Conservation (phyloP, 768 basidiomycete species). For the Lepiota subincarnata region DNA sequence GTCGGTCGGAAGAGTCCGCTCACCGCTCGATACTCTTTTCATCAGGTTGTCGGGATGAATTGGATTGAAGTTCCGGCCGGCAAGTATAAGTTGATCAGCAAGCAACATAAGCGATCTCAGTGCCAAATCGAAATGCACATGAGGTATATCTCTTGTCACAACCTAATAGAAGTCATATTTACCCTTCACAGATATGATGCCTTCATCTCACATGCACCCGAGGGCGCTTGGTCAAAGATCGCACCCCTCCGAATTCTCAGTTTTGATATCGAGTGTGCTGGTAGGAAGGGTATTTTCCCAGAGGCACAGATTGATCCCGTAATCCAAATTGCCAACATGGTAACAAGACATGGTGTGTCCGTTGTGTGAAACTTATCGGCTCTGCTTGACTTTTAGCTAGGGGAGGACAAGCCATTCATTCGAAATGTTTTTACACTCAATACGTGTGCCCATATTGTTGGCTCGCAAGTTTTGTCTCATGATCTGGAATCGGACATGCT, state of each 20-base stretch:
- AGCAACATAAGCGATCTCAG: constrained; percentile 59
- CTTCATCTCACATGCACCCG: constrained; percentile 88
- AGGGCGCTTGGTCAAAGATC: constrained; percentile 87
- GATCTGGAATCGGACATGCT: constrained; percentile 73
- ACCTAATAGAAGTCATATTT: not conserved
- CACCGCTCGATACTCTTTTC: not conserved
- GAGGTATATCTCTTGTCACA: constrained; percentile 40
- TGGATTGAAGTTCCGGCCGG: constrained; percentile 94
- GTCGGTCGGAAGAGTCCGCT: too few relatives aligned
- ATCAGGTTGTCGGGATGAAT: constrained; percentile 94
- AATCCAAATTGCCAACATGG: constrained; percentile 99
- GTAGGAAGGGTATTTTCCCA: constrained; percentile 95
- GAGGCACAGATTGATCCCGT: constrained; percentile 89
- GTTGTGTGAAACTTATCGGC: not conserved
- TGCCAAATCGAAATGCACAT: constrained; percentile 89
- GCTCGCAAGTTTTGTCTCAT: constrained; percentile 91
- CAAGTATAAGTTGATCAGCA: constrained; percentile 63
- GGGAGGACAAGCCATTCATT: constrained; percentile 90
- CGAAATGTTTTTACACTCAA: constrained; percentile 96
- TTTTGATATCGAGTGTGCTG: constrained; percentile 99
- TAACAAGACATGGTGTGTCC: constrained; percentile 86
- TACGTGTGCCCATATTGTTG: constrained; percentile 91
- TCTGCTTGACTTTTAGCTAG: constrained; percentile 33
- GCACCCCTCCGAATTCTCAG: constrained; percentile 93
- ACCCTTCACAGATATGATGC: constrained; percentile 58